Evolutionary conservation across 495 filamentous ascomycete species (phyloP).

Genomic region (Tuber indicum): DNA sequence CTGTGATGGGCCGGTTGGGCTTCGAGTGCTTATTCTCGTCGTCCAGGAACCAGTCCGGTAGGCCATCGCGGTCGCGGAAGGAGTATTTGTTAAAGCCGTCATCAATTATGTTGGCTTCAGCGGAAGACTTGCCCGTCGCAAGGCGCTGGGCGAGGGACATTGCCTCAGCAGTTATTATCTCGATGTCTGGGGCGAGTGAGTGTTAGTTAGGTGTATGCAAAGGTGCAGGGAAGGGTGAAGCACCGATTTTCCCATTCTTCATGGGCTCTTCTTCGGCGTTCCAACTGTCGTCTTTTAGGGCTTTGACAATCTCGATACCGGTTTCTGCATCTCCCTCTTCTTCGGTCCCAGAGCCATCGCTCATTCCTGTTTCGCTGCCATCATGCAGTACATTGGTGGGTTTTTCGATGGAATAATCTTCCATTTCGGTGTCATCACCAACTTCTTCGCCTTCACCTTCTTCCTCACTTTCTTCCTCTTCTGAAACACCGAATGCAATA

Average conservation of each 20-base stretch:
- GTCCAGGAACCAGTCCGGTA: conserved; percentile 97
- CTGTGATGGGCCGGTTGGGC: conserved; percentile 77
- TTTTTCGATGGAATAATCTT: conserved; percentile 28
- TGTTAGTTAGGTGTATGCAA: conserved; percentile 33
- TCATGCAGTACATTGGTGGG: conserved; percentile 47
- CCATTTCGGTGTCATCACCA: conserved; percentile 39
- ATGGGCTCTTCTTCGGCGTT: conserved; percentile 61
- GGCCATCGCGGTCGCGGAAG: conserved; percentile 83
- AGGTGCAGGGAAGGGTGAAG: conserved; percentile 9
- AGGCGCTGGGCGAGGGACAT: conserved; percentile 96
- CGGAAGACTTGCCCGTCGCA: conserved; percentile 69
- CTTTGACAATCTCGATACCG: conserved; percentile 54
- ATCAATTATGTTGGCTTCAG: conserved; percentile 68
- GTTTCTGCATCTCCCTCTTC: conserved; percentile 40
- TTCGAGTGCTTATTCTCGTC: conserved; percentile 80
- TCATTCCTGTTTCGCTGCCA: conserved; percentile 41
- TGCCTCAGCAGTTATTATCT: conserved; percentile 97
- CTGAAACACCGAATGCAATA: conserved; percentile 51
- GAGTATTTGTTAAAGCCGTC: conserved; percentile 88
- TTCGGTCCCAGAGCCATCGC: conserved; percentile 47
- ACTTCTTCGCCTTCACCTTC: conserved; percentile 49
- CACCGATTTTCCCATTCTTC: conserved; percentile 63
- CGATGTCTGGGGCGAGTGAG: conserved; percentile 63
- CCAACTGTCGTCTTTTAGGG: conserved; percentile 55
- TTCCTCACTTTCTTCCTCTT: conserved; percentile 48